Base-by-base conservation (phyloP, 257 asterid species). In the Phtheirospermum japonicum region DNA sequence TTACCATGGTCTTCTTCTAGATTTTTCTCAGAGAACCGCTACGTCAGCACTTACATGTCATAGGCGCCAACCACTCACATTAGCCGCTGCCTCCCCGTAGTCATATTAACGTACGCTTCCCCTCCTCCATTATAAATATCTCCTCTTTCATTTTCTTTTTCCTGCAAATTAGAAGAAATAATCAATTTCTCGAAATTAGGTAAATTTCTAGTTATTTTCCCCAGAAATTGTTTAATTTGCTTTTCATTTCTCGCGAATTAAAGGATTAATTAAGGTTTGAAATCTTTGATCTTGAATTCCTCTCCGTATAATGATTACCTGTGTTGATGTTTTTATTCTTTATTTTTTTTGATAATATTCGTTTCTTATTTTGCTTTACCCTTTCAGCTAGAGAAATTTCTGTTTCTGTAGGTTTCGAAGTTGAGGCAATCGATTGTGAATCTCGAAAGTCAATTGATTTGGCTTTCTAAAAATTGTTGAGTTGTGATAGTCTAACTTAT, bases 11-110 rank as follows among this genome's bases (percentile, higher is more conserved):
- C n/a, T n/a, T n/a, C 28, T 23, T 23, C 28, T 3, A 23, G 28
- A 23, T 23, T 23, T n/a, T 23, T 23, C 28, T 23, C 28, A 23
- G 28, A 1, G 28, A 23, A 23, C 28, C 28, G 13, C 50, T 61
- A 57, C 69, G 77, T 71, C 68, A 71, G 69, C 68, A 10, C 66
- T 32, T 12, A 71, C 74, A 28, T 52, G 45, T 7, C 65, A 33
- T 46, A 42, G 33, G 54, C 62, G 54, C 31, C 46, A 60, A 54
- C 60, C 42, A 73, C 56, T 49, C 43, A 62, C 23, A 4, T 66
- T 75, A 75, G 74, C 67, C 31, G 14, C 4, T 5, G 20, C 30
- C 36, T n/a, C 43, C 14, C 0, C 0, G 28, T n/a, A n/a, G 23
- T 43, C 37, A 42, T 3, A 7, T 73, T 71, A 66, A 66, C 57